Conservation (phyloP, 305 asterid species). For the Fraxinus nigra region DNA sequence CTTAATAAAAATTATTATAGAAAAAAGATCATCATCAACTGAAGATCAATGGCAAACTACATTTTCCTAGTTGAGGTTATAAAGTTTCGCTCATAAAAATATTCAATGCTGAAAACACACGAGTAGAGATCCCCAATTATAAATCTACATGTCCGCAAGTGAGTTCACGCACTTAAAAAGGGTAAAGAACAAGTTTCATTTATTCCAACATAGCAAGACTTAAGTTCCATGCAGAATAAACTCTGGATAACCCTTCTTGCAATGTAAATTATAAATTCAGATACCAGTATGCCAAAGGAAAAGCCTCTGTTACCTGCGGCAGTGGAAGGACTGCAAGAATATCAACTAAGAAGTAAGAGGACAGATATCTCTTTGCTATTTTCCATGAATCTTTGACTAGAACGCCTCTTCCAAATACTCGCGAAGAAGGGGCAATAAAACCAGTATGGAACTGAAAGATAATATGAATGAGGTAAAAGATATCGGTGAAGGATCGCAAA, state of each 20-base stretch:
- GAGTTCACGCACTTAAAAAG: background rate
- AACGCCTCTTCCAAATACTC: conserved; percentile 75
- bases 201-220: background rate
- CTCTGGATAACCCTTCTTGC: conserved; percentile 1
- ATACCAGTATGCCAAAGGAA: background rate
- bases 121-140: background rate
- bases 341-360: conserved; percentile 47
- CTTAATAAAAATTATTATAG: background rate
- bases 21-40: background rate
- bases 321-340: conserved; percentile 62
- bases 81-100: background rate
- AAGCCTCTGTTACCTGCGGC: conserved; percentile 47
- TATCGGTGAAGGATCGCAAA: conserved; percentile 56
- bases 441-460: conserved; percentile 59
- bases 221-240: background rate
- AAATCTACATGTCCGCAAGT: background rate
- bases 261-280: background rate
- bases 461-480: conserved; percentile 61
- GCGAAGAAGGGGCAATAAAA: conserved; percentile 66
- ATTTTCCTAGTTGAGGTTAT: background rate
- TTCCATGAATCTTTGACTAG: conserved; percentile 62
- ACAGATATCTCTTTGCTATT: conserved; percentile 57
- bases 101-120: background rate
- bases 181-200: background rate
- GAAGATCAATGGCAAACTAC: background rate